Conservation (phyloP, 2,329 filamentous ascomycete species). For the Elsinoe batatas region DNA sequence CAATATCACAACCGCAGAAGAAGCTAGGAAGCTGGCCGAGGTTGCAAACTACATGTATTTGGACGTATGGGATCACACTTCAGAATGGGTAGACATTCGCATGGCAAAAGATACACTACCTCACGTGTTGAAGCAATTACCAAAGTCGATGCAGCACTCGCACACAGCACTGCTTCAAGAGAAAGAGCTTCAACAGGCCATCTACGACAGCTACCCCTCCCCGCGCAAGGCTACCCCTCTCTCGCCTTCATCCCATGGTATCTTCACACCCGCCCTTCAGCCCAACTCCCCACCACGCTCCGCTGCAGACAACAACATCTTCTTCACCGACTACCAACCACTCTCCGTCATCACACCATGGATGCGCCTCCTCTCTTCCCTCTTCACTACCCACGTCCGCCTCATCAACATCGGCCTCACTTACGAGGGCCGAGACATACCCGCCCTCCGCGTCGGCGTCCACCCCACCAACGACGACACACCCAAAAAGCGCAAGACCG, state of each 20-base stretch:
- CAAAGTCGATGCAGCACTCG: constrained; percentile 58
- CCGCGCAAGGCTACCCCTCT: constrained; percentile 16
- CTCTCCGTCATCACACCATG: constrained; percentile 75
- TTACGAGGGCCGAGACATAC: constrained; percentile 79
- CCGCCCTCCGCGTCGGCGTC: constrained; percentile 65
- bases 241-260: constrained; percentile 4
- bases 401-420: constrained; percentile 71
- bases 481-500: constrained; percentile 53
- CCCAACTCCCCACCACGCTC: constrained; percentile 25
- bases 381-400: constrained; percentile 74
- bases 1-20: constrained; percentile 58
- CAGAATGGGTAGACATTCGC: constrained; percentile 75
- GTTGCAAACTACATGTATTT: constrained; percentile 67
- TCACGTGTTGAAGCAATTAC: constrained; percentile 70
- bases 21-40: constrained; percentile 61
- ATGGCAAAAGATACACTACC: constrained; percentile 62
- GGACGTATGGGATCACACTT: constrained; percentile 81
- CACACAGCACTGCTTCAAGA: constrained; percentile 72
- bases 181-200: constrained; percentile 55
- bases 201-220: constrained; percentile 65
- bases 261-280: constrained; percentile 22
- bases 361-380: constrained; percentile 81
- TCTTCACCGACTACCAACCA: constrained; percentile 89
- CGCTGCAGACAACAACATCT: constrained; percentile 55
- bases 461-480: constrained; percentile 41